A percentile compares a stretch with the other conserved stretches of the same genome.
These are phyloP conservation scores for Corynascus novoguineensis DNA, from an alignment of 495 filamentous ascomycete genomes.

Conservation along the genomic window DNA sequence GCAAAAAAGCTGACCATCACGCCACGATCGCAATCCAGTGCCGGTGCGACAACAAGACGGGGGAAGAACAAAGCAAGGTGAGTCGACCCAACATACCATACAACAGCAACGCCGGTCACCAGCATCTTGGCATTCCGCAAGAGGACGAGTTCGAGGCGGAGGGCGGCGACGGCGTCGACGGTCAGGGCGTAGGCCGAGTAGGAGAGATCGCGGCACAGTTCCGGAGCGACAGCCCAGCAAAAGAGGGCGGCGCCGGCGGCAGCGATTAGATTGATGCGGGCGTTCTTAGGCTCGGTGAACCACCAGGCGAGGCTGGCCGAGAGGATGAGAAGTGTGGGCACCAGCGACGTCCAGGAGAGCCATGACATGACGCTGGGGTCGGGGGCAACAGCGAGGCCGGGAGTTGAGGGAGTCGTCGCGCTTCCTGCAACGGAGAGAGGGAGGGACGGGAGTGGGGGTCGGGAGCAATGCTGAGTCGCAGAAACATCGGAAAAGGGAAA, in stretches of 20 bases:
- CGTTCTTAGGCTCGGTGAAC: constrained; percentile 45
- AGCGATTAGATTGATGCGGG: constrained; percentile 42
- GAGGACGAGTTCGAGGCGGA: constrained; percentile 37
- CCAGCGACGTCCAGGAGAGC: constrained; percentile 45
- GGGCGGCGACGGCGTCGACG: constrained; percentile 27
- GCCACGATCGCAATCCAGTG: neutral
- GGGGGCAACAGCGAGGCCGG: constrained; percentile 6
- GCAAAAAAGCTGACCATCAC: neutral
- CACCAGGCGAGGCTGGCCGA: constrained; percentile 46
- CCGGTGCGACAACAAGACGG: neutral
- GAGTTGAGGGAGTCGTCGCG: constrained; percentile 1
- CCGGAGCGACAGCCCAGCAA: constrained; percentile 42
- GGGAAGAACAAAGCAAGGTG: neutral
- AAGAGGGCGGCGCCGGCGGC: constrained; percentile 43
- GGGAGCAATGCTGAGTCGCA: constrained; percentile 3
- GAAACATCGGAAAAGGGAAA: constrained; percentile 8
- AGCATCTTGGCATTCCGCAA: constrained; percentile 43
- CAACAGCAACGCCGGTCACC: constrained; percentile 39
- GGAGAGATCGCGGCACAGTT: constrained; percentile 36
- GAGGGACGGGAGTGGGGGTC: constrained; percentile 14
- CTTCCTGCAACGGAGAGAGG: constrained; percentile 5
- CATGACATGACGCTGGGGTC: constrained; percentile 47
- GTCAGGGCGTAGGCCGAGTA: constrained; percentile 34
- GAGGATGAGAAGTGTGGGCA: constrained; percentile 46
- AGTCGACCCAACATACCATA: constrained; percentile 34